These are phyloP conservation scores for Pistacia vera DNA, from an alignment of 345 rosid species.

Conservation along the genomic window DNA sequence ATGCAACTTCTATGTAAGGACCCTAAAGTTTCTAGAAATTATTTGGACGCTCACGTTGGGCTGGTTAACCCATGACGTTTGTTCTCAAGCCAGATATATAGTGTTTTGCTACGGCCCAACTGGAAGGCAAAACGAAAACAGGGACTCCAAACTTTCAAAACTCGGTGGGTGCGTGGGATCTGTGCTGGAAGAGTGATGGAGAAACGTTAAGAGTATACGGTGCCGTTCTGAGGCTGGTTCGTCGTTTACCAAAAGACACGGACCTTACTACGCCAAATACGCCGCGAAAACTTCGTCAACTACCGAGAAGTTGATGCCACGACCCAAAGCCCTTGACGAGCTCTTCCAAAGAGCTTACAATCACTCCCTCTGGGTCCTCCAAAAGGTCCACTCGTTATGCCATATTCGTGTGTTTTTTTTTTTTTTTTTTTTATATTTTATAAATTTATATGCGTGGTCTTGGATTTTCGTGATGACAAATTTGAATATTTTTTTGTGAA, in stretches of 20 bases:
- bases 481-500: background rate
- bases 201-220: constrained; percentile 74
- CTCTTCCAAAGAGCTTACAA: constrained; percentile 79
- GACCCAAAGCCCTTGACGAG: constrained; percentile 68
- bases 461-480: constrained; percentile 6
- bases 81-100: background rate
- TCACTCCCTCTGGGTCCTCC: constrained; percentile 95
- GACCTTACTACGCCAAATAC: constrained; percentile 92
- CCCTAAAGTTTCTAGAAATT: no score
- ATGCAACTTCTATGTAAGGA: no score
- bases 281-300: constrained; percentile 90
- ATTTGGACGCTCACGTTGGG: background rate
- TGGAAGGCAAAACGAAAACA: background rate
- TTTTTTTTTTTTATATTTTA: background rate
- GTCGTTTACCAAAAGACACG: constrained; percentile 73
- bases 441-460: background rate
- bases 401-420: background rate
- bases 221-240: constrained; percentile 75
- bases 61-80: background rate
- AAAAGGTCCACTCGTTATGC: constrained; percentile 52
- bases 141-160: background rate
- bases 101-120: background rate
- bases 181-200: constrained; percentile 41
- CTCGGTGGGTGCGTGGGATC: background rate
- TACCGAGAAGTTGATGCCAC: constrained; percentile 68